Evolutionary conservation across 202 grass and related monocot genomes (phyloP).

Genomic region (Setaria viridis): DNA sequence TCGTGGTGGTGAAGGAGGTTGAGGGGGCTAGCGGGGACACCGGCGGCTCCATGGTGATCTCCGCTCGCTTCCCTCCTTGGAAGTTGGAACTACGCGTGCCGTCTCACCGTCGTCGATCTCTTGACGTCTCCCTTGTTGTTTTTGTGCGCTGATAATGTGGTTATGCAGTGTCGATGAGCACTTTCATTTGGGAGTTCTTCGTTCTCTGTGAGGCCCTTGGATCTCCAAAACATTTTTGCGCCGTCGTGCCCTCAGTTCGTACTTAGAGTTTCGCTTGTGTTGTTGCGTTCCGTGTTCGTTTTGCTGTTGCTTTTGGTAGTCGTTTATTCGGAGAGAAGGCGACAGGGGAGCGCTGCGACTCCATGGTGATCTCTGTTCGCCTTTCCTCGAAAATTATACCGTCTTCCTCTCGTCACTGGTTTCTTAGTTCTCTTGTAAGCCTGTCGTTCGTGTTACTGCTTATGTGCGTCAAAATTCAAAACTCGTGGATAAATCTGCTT

Average conservation of each 20-base stretch:
- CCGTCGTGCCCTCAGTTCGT: neutral
- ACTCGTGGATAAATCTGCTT: neutral
- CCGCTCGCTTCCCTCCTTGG: neutral
- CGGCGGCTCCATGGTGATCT: conserved; percentile 18
- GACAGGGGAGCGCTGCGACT: neutral
- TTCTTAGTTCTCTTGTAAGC: neutral
- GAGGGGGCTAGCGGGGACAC: conserved; percentile 18
- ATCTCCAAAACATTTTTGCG: neutral
- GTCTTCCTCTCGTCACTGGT: neutral
- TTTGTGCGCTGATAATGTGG: neutral
- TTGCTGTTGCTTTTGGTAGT: neutral
- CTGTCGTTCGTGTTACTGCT: neutral
- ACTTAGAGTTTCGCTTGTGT: conserved; percentile 1
- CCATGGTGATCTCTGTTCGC: neutral
- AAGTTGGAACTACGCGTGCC: neutral
- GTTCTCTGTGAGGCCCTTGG: neutral
- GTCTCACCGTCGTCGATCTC: neutral
- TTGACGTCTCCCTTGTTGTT: neutral
- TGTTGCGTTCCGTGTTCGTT: neutral
- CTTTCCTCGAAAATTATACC: conserved; percentile 12
- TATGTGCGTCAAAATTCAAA: neutral
- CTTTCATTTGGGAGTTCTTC: conserved; percentile 2
- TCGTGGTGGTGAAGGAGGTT: neutral
- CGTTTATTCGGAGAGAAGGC: conserved; percentile 13
- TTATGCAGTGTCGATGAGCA: neutral